phyloP scores from a whole-genome alignment of 2,329 filamentous ascomycete species.

The Dichotomopilus funicola region DNA sequence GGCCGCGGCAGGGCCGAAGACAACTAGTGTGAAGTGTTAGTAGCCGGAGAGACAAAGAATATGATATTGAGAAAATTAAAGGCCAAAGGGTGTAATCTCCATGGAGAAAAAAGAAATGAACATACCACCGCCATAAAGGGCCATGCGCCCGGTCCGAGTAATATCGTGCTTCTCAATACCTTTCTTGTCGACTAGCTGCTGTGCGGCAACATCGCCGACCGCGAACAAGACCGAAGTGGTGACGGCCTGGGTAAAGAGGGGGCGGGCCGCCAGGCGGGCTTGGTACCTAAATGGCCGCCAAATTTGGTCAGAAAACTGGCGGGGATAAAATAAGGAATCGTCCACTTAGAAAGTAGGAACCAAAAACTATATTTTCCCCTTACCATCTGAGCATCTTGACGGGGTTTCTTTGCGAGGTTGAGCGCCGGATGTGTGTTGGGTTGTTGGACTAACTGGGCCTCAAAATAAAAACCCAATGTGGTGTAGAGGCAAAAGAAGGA shows the following conservation, averaged over 20 bases:
- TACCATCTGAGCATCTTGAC: slow-evolving; percentile 12
- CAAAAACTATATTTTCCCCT: background rate
- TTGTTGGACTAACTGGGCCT: too few species aligned
- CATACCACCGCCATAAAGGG: slow-evolving; percentile 68
- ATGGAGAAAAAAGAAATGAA: slow-evolving; percentile 15
- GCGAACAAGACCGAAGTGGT: slow-evolving; percentile 90
- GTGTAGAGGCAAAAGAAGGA: too few species aligned
- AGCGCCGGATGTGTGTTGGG: background rate
- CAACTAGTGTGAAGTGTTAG: slow-evolving; percentile 37
- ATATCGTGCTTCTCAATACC: slow-evolving; percentile 71
- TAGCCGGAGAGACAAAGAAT: background rate
- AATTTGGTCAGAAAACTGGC: background rate
- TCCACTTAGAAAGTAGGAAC: too few species aligned
- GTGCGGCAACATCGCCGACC: slow-evolving; percentile 82
- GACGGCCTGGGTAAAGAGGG: slow-evolving; percentile 82
- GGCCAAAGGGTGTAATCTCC: background rate
- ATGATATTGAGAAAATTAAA: background rate
- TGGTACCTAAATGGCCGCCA: slow-evolving; percentile 59
- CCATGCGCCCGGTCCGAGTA: slow-evolving; percentile 69
- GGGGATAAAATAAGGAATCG: too few species aligned
- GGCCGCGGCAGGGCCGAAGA: slow-evolving; percentile 84
- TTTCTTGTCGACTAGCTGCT: slow-evolving; percentile 81
- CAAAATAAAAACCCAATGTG: too few species aligned
- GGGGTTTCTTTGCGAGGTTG: background rate
- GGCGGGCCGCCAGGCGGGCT: slow-evolving; percentile 68